These are phyloP conservation scores for Aplosporella prunicola DNA, from an alignment of 2,329 filamentous ascomycete species.

Conservation along the genomic window DNA sequence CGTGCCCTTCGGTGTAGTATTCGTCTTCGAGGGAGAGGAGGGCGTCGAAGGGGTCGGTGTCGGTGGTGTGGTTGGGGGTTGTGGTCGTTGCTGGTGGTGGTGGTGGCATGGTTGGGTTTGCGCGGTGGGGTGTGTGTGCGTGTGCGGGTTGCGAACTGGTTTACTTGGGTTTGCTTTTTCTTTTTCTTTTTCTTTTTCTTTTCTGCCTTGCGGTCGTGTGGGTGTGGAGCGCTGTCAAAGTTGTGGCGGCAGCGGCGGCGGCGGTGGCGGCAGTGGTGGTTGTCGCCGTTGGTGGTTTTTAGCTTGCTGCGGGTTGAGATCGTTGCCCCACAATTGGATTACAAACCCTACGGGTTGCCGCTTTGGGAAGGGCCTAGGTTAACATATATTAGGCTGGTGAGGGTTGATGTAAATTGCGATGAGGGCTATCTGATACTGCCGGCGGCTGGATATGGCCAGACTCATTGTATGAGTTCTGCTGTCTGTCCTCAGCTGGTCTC, in stretches of 20 bases:
- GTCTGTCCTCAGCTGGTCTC: no score
- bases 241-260: neutral
- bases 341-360: no score
- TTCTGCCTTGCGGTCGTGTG: neutral
- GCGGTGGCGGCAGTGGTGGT: slow-evolving; percentile 1
- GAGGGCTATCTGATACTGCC: no score
- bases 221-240: neutral
- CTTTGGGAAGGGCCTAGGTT: no score
- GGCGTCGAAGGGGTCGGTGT: slow-evolving; percentile 45
- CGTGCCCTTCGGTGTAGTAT: slow-evolving; percentile 78
- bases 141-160: neutral
- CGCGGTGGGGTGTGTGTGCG: neutral
- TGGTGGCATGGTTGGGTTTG: neutral
- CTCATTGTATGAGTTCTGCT: no score
- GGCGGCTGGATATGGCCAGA: no score
- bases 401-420: no score
- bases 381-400: no score
- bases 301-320: no score
- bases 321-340: slow-evolving; percentile 3
- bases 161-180: no score
- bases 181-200: neutral
- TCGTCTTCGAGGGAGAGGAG: slow-evolving; percentile 52
- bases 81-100: slow-evolving; percentile 2
- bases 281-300: no score
- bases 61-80: slow-evolving; percentile 9